A percentile compares a stretch with the other conserved stretches of the same genome.
Conservation (phyloP, 2,329 filamentous ascomycete genomes). For the Fusarium proliferatum region DNA sequence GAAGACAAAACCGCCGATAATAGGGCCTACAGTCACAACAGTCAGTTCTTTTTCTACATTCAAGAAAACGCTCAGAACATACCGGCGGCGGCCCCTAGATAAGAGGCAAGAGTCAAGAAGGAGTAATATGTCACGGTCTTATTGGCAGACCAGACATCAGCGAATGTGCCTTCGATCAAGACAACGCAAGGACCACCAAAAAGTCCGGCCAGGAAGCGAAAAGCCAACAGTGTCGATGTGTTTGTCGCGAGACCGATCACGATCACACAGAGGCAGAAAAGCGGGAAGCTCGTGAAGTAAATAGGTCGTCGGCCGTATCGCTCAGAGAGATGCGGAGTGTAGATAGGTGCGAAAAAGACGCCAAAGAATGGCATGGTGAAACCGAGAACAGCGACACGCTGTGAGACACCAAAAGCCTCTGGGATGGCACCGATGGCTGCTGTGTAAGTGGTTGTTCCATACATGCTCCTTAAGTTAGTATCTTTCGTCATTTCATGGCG, state of each 20-base stretch:
- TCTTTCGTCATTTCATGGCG: fast-evolving
- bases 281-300: neutral
- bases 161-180: neutral
- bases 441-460: constrained; percentile 1
- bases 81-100: neutral
- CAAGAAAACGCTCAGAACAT: neutral
- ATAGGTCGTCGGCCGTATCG: neutral
- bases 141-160: constrained; percentile 1
- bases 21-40: neutral
- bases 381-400: neutral
- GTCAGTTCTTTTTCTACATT: no score
- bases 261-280: neutral
- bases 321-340: neutral
- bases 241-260: neutral
- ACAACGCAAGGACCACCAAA: neutral
- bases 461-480: neutral
- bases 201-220: neutral
- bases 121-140: constrained; percentile 6
- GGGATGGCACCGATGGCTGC: neutral
- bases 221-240: neutral
- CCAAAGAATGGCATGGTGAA: neutral
- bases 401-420: neutral
- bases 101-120: neutral
- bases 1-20: neutral
- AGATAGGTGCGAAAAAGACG: neutral